phyloP scores from a whole-genome alignment of 2,329 filamentous ascomycete species.

The Stemphylium vesicarium region DNA sequence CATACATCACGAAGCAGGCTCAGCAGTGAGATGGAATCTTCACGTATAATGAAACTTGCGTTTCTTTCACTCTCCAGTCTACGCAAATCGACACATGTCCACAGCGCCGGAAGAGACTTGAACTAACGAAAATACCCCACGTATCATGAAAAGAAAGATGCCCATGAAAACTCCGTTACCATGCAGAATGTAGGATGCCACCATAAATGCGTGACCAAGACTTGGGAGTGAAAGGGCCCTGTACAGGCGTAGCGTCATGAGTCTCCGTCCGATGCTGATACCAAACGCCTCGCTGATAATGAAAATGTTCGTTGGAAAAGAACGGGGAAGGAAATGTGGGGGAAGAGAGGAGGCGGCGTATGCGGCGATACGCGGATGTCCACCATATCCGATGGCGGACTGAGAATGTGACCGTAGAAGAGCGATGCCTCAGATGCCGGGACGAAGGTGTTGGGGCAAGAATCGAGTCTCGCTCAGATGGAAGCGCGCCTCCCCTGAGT shows the following conservation, averaged over 20 bases:
- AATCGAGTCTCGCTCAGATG: too few species aligned
- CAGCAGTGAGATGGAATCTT: too few species aligned
- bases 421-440: neutral
- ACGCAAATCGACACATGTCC: too few species aligned
- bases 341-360: slow-evolving; percentile 7
- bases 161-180: neutral
- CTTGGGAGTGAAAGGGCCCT: neutral
- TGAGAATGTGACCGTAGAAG: neutral
- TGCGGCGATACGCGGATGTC: slow-evolving; percentile 4
- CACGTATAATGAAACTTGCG: too few species aligned
- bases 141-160: neutral
- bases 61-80: too few species aligned
- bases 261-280: slow-evolving; percentile 11
- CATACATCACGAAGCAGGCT: too few species aligned
- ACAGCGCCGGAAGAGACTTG: too few species aligned
- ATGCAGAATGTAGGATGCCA: slow-evolving; percentile 20
- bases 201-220: neutral
- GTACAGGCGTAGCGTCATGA: slow-evolving; percentile 7
- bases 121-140: neutral
- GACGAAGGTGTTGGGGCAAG: neutral
- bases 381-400: neutral
- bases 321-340: slow-evolving; percentile 3
- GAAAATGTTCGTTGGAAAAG: slow-evolving; percentile 8
- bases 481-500: too few species aligned
- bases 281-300: slow-evolving; percentile 35